Base-by-base conservation (phyloP, 371 early-diverging fungal genomes). In the Circinella umbellata region DNA sequence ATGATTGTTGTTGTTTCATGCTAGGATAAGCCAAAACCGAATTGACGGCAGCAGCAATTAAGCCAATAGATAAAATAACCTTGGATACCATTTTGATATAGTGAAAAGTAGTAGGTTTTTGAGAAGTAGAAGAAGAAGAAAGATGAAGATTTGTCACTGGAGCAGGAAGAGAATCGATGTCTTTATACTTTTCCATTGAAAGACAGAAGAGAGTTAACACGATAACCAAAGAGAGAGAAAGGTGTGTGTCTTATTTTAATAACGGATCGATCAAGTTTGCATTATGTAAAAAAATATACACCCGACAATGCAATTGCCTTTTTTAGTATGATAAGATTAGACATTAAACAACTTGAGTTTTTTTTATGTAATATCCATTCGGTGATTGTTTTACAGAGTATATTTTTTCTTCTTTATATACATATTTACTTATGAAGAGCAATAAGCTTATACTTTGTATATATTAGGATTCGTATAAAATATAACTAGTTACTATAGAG, bases 31-130 rank as follows among this genome's bases (percentile, higher is more conserved):
- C 71, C 27, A 70, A 47, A 13, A 70, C 62, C 18, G 62, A 42
- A 34, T 70, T 65, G 53, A 59, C 61, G 9, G 71, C 62, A 35
- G 71, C 71, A 55, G 71, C 71, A 51, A 65, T 47, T 14, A 70
- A 51, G 17, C 61, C 60, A 14, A 70, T 34, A 8, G 62, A 61
- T 9, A 70, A 51, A 38, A 66, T 20, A 38, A 70, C 42, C 35
- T 62, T 70, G 39, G 64, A 49, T 10, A 62, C 71, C 71, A 70
- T 70, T 39, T 46, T 64, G 15, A n/a, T 53, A 34, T 63, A 63
- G 64, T 63, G 42, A 47, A 64, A 42, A 13, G 8, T n/a, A 15
- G 51, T 13, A 51, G 14, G 3, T 0, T n/a, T 6, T 14, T n/a
- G 51, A n/a, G 15, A 51, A 34, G 57, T 15, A 55, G 14, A 57